Evolutionary conservation across 192 early-diverging fungal genomes (phyloP).

Genomic region (Umbelopsis ramanniana): DNA sequence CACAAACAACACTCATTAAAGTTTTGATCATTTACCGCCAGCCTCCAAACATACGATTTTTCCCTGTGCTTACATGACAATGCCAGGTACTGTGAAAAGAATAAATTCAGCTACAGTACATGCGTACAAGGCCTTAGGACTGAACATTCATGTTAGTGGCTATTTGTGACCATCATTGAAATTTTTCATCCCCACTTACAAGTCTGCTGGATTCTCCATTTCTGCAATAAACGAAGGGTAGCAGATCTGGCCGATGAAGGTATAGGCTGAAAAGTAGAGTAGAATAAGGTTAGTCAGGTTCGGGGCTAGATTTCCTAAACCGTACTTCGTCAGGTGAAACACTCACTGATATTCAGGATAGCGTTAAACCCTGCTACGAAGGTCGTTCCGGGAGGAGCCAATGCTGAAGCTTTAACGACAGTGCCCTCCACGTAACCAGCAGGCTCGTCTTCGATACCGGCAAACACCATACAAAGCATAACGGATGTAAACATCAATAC

Average conservation of each 20-base stretch:
- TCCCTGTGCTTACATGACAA: conserved; percentile 1
- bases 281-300: neutral
- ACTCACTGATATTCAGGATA: conserved; percentile 11
- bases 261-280: neutral
- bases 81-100: conserved; percentile 7
- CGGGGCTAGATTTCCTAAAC: neutral
- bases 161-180: neutral
- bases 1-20: neutral
- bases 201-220: conserved; percentile 13
- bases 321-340: too few species aligned
- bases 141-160: neutral
- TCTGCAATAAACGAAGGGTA: conserved; percentile 14
- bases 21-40: neutral
- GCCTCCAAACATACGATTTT: neutral
- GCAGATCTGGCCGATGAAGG: conserved; percentile 17
- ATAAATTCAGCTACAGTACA: conserved; percentile 19
- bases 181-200: neutral
- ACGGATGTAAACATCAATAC: conserved; percentile 22
- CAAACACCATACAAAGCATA: conserved; percentile 15
- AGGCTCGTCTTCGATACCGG: neutral
- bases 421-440: conserved; percentile 5
- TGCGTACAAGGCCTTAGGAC: conserved; percentile 10
- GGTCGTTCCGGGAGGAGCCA: conserved; percentile 51
- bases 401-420: conserved; percentile 25
- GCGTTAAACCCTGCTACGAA: conserved; percentile 53